Evolutionary conservation across 2,329 filamentous ascomycete genomes (phyloP).

Genomic region (Neonectria ditissima): DNA sequence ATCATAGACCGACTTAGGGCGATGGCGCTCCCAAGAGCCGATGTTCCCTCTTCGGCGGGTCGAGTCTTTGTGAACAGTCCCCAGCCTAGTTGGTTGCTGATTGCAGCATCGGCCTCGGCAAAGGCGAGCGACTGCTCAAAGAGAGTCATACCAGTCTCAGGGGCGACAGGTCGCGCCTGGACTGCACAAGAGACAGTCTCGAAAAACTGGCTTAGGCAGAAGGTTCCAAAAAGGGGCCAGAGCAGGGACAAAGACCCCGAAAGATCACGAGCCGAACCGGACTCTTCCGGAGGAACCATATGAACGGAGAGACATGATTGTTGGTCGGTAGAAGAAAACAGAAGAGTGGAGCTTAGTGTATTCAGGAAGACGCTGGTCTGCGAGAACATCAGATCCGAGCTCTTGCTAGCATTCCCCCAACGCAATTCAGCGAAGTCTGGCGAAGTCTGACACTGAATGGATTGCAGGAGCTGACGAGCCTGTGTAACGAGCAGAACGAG

Average conservation of each 20-base stretch:
- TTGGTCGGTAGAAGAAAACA: conserved; percentile 80
- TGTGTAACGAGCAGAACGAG: conserved; percentile 78
- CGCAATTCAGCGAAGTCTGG: conserved; percentile 76
- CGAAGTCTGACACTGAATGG: conserved; percentile 92
- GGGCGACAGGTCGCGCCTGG: conserved; percentile 81
- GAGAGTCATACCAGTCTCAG: conserved; percentile 94
- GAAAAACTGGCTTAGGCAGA: conserved; percentile 83
- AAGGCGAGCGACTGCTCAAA: conserved; percentile 97
- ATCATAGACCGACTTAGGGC: conserved; percentile 74
- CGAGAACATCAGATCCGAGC: conserved; percentile 76
- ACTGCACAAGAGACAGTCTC: conserved; percentile 90
- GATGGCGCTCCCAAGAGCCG: conserved; percentile 50
- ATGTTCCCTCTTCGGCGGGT: conserved; percentile 45
- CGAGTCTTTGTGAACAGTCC: conserved; percentile 68
- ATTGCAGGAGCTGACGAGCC: conserved; percentile 77
- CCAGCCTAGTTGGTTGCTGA: conserved; percentile 82
- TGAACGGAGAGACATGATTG: conserved; percentile 79
- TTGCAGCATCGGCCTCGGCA: conserved; percentile 91
- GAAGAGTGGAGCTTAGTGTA: conserved; percentile 74
- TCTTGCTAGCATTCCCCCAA: conserved; percentile 75
- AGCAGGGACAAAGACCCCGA: conserved; percentile 81
- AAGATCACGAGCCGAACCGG: conserved; percentile 65
- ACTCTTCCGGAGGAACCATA: conserved; percentile 71
- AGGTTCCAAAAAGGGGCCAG: conserved; percentile 79
- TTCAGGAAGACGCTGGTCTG: conserved; percentile 78